phyloP scores from a whole-genome alignment of 2,329 filamentous ascomycete species.

The Phialophora verrucosa region DNA sequence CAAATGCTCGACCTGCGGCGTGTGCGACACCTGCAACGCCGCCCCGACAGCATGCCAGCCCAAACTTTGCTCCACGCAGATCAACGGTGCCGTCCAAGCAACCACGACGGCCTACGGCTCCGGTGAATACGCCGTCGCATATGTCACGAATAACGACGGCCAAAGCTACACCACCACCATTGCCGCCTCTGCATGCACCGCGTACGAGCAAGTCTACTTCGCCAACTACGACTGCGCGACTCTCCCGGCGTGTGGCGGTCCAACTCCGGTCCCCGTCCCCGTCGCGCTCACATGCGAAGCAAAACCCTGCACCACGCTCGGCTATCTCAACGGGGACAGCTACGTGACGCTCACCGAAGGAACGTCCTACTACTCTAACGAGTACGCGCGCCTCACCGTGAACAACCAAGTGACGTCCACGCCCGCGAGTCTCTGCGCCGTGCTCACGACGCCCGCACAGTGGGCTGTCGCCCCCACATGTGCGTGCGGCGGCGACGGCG shows the following conservation, averaged over 20 bases:
- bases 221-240: conserved; percentile 8
- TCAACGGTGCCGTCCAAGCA: conserved; percentile 6
- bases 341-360: conserved; percentile 19
- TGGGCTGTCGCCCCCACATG: conserved; percentile 6
- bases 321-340: background rate
- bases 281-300: conserved; percentile 1
- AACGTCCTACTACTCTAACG: conserved; percentile 10
- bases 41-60: conserved; percentile 11
- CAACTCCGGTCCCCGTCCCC: background rate
- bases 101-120: conserved; percentile 10
- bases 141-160: conserved; percentile 13
- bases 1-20: conserved; percentile 14
- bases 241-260: conserved; percentile 6
- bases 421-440: conserved; percentile 10
- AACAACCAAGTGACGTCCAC: conserved; percentile 13
- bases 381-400: conserved; percentile 10
- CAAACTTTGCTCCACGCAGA: conserved; percentile 14
- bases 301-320: conserved; percentile 12
- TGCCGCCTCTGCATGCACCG: conserved; percentile 6
- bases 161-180: conserved; percentile 10
- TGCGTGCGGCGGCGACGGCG: conserved; percentile 2
- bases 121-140: conserved; percentile 12
- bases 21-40: background rate
- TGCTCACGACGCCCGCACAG: conserved; percentile 5
- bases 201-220: conserved; percentile 1